phyloP scores from a whole-genome alignment of 139 green algal species.

The Mesostigma viride region DNA sequence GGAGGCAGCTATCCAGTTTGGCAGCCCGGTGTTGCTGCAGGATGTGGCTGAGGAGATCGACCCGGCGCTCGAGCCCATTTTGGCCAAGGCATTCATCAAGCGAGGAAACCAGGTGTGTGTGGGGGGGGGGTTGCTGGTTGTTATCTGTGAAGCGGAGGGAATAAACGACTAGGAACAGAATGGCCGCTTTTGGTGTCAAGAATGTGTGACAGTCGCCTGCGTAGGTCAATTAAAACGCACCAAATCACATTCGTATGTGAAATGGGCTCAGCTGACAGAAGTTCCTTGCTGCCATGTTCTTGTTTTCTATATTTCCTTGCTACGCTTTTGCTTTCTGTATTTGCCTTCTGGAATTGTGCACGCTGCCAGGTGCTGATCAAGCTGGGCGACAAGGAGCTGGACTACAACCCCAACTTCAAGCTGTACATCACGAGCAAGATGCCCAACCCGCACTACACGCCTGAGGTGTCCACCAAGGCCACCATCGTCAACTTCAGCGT shows the following conservation, averaged over 20 bases:
- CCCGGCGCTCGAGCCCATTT: conserved; percentile 62
- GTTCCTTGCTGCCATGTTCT: too few relatives aligned
- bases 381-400: conserved; percentile 74
- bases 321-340: too few relatives aligned
- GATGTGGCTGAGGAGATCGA: conserved; percentile 65
- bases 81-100: conserved; percentile 65
- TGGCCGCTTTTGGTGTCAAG: too few relatives aligned
- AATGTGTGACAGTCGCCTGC: too few relatives aligned
- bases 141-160: too few relatives aligned
- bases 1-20: conserved; percentile 70
- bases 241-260: too few relatives aligned
- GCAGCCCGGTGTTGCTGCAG: conserved; percentile 63
- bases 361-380: conserved; percentile 50
- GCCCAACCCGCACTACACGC: conserved; percentile 71
- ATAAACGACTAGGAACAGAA: too few relatives aligned
- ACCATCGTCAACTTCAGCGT: conserved; percentile 60
- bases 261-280: too few relatives aligned
- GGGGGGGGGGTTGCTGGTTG: too few relatives aligned
- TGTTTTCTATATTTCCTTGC: too few relatives aligned
- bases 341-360: too few relatives aligned
- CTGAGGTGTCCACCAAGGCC: conserved; percentile 69
- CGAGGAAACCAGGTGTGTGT: conserved; percentile 46
- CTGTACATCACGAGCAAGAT: conserved; percentile 85
- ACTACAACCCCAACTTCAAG: conserved; percentile 70
- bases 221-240: too few relatives aligned